Evolutionary conservation across 352 stramenopile genomes (phyloP).

Genomic region (Globisporangium solare): DNA sequence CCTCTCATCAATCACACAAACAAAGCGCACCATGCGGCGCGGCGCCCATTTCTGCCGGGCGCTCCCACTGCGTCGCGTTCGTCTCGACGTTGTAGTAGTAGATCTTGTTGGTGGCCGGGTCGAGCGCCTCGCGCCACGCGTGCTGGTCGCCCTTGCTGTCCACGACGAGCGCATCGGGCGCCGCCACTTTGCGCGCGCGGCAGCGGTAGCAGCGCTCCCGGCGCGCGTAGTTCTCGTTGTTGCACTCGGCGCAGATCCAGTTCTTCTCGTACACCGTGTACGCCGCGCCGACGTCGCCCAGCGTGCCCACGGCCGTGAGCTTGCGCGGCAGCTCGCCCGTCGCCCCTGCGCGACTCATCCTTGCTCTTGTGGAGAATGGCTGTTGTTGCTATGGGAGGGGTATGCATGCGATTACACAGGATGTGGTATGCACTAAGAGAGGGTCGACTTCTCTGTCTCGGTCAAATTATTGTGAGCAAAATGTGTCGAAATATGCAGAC

Average conservation of each 20-base stretch:
- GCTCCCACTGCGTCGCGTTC: slow-evolving; percentile 86
- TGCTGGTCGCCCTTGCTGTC: slow-evolving; percentile 46
- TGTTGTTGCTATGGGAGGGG: not conserved
- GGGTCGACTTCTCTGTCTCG: too few species aligned
- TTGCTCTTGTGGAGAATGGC: not conserved
- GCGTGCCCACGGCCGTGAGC: slow-evolving; percentile 72
- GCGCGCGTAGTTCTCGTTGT: slow-evolving; percentile 83
- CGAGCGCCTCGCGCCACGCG: slow-evolving; percentile 89
- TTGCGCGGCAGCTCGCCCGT: slow-evolving; percentile 38
- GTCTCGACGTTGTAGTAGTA: slow-evolving; percentile 94
- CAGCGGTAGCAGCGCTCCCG: slow-evolving; percentile 77
- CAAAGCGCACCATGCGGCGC: slow-evolving; percentile 60
- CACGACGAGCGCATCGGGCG: slow-evolving; percentile 52
- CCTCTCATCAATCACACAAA: slow-evolving; percentile 1
- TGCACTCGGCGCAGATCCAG: slow-evolving; percentile 84
- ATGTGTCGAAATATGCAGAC: too few species aligned
- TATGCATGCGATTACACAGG: not conserved
- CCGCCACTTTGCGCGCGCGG: slow-evolving; percentile 63
- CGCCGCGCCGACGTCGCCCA: slow-evolving; percentile 75
- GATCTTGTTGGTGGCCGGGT: slow-evolving; percentile 86
- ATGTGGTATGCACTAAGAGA: not conserved
- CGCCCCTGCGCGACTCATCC: slow-evolving; percentile 17
- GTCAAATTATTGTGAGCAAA: too few species aligned
- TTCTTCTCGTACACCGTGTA: slow-evolving; percentile 90
- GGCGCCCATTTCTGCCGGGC: slow-evolving; percentile 87